A percentile compares a stretch with the other conserved stretches of the same genome.
These are phyloP conservation scores for Pseudocercospora vitis DNA, from an alignment of 2,329 filamentous ascomycete species.

Conservation along the genomic window DNA sequence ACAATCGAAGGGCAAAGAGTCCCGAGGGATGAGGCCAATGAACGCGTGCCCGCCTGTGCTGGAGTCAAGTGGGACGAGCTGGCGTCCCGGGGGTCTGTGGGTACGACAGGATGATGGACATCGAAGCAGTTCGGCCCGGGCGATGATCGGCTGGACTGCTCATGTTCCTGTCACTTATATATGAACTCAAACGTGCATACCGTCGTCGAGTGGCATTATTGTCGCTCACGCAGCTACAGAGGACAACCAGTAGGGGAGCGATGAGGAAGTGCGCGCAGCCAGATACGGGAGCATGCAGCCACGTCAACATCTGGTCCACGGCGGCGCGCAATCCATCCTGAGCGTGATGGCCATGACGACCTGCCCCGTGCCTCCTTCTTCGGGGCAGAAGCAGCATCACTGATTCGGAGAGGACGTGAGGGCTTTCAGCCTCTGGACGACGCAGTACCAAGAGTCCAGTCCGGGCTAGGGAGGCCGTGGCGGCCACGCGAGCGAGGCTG, in stretches of 20 bases:
- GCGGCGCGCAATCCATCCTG: not conserved
- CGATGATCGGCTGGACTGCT: conserved; percentile 4
- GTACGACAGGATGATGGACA: not conserved
- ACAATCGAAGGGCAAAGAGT: conserved; percentile 17
- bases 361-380: not conserved
- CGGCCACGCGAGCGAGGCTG: conserved; percentile 3
- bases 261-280: not conserved
- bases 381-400: not conserved
- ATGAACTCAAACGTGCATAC: conserved; percentile 14
- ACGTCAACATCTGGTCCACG: not conserved
- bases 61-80: conserved; percentile 7
- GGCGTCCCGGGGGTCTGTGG: not conserved
- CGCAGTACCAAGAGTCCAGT: conserved; percentile 4
- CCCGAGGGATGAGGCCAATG: conserved; percentile 23
- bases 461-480: not conserved
- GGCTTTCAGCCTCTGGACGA: not conserved
- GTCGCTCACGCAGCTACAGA: conserved; percentile 8
- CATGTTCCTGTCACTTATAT: conserved; percentile 13
- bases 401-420: not conserved
- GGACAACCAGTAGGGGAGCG: conserved; percentile 11
- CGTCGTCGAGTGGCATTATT: too few species aligned
- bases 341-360: conserved; percentile 1
- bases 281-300: conserved; percentile 3
- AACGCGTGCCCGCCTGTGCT: conserved; percentile 13
- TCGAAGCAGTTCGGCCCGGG: conserved; percentile 4